Evolutionary conservation across 805 yeast genomes (phyloP).

Genomic region (Ogataea corticis): DNA sequence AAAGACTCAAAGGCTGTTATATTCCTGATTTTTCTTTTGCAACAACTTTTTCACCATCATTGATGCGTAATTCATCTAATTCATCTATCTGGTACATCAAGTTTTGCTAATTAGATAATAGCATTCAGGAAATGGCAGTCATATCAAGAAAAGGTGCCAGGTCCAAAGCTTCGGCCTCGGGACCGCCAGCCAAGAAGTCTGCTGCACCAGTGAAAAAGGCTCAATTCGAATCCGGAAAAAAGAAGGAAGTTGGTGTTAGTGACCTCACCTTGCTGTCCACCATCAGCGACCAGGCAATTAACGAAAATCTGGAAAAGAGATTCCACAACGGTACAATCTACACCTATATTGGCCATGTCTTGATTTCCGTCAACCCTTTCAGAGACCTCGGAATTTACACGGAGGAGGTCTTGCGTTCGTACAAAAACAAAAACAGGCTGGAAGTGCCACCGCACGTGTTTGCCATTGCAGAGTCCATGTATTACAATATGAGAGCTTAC

Average conservation of each 20-base stretch:
- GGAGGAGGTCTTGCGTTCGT: slow-evolving; percentile 67
- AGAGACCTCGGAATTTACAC: slow-evolving; percentile 95
- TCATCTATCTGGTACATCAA: background rate
- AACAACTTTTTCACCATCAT: too few species aligned
- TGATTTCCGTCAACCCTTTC: slow-evolving; percentile 95
- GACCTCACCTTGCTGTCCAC: slow-evolving; percentile 87
- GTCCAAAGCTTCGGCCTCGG: slow-evolving; percentile 45
- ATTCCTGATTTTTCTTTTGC: background rate
- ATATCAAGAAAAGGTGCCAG: slow-evolving; percentile 67
- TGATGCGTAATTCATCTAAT: too few species aligned
- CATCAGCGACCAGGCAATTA: slow-evolving; percentile 89
- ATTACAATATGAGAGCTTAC: slow-evolving; percentile 90
- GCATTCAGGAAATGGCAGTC: slow-evolving; percentile 12
- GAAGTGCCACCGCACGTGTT: slow-evolving; percentile 98
- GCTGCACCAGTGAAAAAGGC: slow-evolving; percentile 73
- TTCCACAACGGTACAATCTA: slow-evolving; percentile 89
- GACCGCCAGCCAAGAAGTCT: slow-evolving; percentile 55
- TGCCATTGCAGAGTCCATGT: slow-evolving; percentile 97
- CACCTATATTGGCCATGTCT: slow-evolving; percentile 90
- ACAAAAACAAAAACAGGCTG: slow-evolving; percentile 87
- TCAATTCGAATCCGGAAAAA: slow-evolving; percentile 80
- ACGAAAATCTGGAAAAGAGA: slow-evolving; percentile 85
- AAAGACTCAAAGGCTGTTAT: background rate
- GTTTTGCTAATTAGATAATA: background rate
- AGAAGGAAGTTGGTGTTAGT: slow-evolving; percentile 97